Percentiles rank a stretch among this genome's conserved stretches.
Conservation (phyloP, 176 grass and related monocot species). For the Eremochloa ophiuroides region DNA sequence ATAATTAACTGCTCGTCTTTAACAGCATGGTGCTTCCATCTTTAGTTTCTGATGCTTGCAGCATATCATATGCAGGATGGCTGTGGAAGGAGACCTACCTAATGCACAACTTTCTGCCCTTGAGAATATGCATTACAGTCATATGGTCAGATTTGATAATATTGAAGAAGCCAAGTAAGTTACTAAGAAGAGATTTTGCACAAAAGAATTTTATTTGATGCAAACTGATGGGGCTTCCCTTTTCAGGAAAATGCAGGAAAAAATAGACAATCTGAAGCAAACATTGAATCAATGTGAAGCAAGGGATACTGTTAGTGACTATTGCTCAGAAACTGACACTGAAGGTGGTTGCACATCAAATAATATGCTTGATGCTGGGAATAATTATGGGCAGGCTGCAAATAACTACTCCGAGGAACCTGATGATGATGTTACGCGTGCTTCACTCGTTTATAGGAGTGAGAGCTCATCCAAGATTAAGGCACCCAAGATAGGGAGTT, state of each 20-base stretch:
- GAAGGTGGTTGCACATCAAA: conserved; percentile 52
- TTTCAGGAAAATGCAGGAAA: conserved; percentile 55
- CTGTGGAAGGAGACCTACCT: conserved; percentile 65
- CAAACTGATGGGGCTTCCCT: neutral
- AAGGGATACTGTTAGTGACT: conserved; percentile 41
- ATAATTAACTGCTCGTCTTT: neutral
- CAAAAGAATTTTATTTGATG: neutral
- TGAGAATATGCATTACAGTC: conserved; percentile 91
- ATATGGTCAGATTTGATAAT: conserved; percentile 93
- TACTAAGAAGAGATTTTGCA: neutral
- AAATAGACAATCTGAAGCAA: conserved; percentile 70
- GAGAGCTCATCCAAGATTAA: conserved; percentile 48
- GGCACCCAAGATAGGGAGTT: conserved; percentile 28
- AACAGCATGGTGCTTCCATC: neutral
- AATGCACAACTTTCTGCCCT: conserved; percentile 66
- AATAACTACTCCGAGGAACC: conserved; percentile 38
- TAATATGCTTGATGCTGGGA: conserved; percentile 29
- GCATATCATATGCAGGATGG: conserved; percentile 64
- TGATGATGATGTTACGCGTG: conserved; percentile 54
- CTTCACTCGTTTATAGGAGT: conserved; percentile 56
- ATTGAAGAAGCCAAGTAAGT: conserved; percentile 75
- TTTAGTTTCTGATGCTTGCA: conserved; percentile 30
- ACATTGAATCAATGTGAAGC: conserved; percentile 49
- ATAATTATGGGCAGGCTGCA: conserved; percentile 23
- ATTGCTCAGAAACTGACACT: conserved; percentile 86